These are phyloP conservation scores for Torulaspora pretoriensis DNA, from an alignment of 1,139 yeast genomes.

Conservation along the genomic window DNA sequence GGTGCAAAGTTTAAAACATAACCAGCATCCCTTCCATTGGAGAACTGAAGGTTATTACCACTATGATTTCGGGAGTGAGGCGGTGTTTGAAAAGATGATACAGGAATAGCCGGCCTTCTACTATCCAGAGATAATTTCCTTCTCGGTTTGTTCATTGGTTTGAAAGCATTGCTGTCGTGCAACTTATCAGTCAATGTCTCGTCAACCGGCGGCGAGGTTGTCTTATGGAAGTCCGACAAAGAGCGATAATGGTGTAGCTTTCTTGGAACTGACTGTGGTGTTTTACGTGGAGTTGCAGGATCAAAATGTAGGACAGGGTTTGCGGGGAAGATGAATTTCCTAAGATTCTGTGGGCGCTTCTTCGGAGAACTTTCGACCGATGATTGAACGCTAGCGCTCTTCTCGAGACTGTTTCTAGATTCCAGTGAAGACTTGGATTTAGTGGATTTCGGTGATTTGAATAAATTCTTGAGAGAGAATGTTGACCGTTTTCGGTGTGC, in stretches of 20 bases:
- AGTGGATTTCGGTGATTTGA: slow-evolving; percentile 30
- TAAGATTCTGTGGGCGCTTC: slow-evolving; percentile 2
- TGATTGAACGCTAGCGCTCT: slow-evolving; percentile 1
- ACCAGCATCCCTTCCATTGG: background rate
- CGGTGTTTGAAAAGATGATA: slow-evolving; percentile 8
- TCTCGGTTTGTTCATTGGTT: background rate
- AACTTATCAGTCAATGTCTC: background rate
- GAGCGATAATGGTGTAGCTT: slow-evolving; percentile 14
- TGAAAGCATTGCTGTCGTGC: background rate
- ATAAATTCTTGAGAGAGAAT: slow-evolving; percentile 30
- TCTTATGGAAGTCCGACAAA: slow-evolving; percentile 12
- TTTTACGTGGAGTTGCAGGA: slow-evolving; percentile 5
- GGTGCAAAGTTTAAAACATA: slow-evolving; percentile 2
- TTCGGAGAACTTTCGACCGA: slow-evolving; percentile 12
- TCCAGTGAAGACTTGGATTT: slow-evolving; percentile 7
- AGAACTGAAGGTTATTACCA: slow-evolving; percentile 4
- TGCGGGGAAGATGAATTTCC: slow-evolving; percentile 12
- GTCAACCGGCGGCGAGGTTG: background rate
- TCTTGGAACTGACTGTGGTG: background rate
- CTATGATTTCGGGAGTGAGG: slow-evolving; percentile 8
- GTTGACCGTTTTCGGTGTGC: slow-evolving; percentile 33
- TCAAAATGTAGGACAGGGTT: slow-evolving; percentile 11
- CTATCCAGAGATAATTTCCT: slow-evolving; percentile 15
- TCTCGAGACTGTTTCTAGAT: slow-evolving; percentile 7
- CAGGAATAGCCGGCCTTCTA: slow-evolving; percentile 6